These are phyloP conservation scores for Fusarium udum DNA, from an alignment of 2,329 filamentous ascomycete genomes.

Conservation along the genomic window DNA sequence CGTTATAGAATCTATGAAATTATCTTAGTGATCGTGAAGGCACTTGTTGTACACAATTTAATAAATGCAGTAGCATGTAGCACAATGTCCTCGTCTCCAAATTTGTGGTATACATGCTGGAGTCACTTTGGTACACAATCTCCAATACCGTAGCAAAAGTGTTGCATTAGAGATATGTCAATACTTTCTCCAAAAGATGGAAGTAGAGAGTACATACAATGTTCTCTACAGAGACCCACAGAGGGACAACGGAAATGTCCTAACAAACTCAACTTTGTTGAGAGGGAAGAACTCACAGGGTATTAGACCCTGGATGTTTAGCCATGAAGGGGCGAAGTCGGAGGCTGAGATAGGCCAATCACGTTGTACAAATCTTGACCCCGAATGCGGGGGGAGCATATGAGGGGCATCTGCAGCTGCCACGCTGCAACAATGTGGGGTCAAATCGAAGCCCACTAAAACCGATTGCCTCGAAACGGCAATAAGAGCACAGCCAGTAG, in stretches of 20 bases:
- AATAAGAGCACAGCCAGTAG: background rate
- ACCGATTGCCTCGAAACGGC: background rate
- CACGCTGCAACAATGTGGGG: slow-evolving; percentile 1
- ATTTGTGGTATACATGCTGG: background rate
- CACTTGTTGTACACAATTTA: background rate
- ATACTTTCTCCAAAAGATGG: background rate
- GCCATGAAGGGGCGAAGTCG: slow-evolving; percentile 11
- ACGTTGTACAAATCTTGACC: slow-evolving; percentile 14
- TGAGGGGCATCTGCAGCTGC: slow-evolving; percentile 36
- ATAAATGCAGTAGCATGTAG: background rate
- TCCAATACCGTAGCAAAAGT: background rate
- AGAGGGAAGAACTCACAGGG: slow-evolving; percentile 1
- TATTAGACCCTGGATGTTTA: slow-evolving; percentile 27
- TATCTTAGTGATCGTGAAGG: background rate
- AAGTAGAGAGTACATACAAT: background rate
- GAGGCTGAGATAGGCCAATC: slow-evolving; percentile 26
- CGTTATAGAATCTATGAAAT: background rate
- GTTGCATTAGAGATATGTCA: background rate
- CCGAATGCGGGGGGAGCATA: slow-evolving; percentile 40
- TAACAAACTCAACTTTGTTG: slow-evolving; percentile 31
- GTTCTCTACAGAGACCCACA: background rate
- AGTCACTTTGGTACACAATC: background rate
- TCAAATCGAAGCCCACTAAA: background rate
- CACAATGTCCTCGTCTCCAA: background rate
- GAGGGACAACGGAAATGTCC: background rate